These are phyloP conservation scores for Penicillium paneum DNA, from an alignment of 2,329 filamentous ascomycete species.

Conservation along the genomic window DNA sequence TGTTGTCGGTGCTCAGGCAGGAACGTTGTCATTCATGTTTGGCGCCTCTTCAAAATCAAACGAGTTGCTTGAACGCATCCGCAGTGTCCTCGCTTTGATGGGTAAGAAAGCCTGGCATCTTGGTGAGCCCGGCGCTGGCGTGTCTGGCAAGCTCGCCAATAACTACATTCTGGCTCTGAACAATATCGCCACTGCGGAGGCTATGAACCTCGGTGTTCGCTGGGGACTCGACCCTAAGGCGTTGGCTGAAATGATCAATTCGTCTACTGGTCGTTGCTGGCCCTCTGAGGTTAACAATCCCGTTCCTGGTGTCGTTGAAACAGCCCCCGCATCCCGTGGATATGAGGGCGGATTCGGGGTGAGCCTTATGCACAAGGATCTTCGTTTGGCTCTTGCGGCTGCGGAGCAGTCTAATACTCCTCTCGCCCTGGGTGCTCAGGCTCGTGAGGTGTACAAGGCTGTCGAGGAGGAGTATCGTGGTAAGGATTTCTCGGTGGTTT, in stretches of 20 bases:
- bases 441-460: constrained; percentile 64
- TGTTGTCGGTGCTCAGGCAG: constrained; percentile 83
- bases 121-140: constrained; percentile 76
- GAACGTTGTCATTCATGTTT: constrained; percentile 93
- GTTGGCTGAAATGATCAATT: constrained; percentile 83
- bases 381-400: constrained; percentile 69
- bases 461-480: constrained; percentile 64
- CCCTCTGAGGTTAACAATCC: constrained; percentile 95
- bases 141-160: constrained; percentile 92
- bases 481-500: constrained; percentile 78
- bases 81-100: constrained; percentile 73
- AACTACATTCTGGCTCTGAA: constrained; percentile 94
- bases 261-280: constrained; percentile 93
- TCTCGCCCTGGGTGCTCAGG: constrained; percentile 62
- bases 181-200: constrained; percentile 71
- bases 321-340: constrained; percentile 70
- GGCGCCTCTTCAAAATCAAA: constrained; percentile 55
- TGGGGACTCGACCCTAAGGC: constrained; percentile 64
- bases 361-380: constrained; percentile 75
- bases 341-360: constrained; percentile 77
- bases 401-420: constrained; percentile 64
- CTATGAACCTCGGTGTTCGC: constrained; percentile 63
- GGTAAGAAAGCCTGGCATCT: constrained; percentile 83
- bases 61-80: constrained; percentile 61
- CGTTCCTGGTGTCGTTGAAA: constrained; percentile 76